Base-by-base conservation (phyloP, 1,284 basidiomycete species). In the Hypsizygus ulmarius region DNA sequence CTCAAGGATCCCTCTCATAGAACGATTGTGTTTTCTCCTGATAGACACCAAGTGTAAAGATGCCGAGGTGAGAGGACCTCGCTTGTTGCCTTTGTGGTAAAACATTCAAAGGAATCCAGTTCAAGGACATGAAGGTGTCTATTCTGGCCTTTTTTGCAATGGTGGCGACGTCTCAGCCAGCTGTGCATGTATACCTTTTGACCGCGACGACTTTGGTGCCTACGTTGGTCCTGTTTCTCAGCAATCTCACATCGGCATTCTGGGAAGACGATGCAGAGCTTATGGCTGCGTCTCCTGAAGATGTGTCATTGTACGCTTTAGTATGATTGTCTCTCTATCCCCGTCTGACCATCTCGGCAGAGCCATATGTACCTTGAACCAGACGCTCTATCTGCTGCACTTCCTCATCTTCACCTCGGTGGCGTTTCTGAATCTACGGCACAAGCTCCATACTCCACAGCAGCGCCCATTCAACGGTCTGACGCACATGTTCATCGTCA, bases 401-500 rank as follows among this genome's bases (percentile, higher is more conserved):
- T 72, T 80, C 51, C 65, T 90, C 5, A 72, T 85, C 29, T 75
- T 79, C 49, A 68, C 68, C 35, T 61, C 67, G 34, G 69, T 74
- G 18, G 66, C 73, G 21, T 62, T 64, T 9, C 62, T 76, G 40
- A 75, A 78, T 58, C 64, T 88, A 39, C 74, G 77, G 16, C 69
- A 75, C 29, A 78, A 78, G 59, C 70, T 89, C 25, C 73, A 78
- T 45, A 66, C 71, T 29, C 73, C 78, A 6, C 71, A 73, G 5
- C 65, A 69, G 40, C 73, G 75, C 25, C 67, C 69, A 38, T 88
- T 86, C 64, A 82, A 79, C 54, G 84, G 84, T 15, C 64, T 89
- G n/a, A 73, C 74, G n/a, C 84, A 93, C 58, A 73, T 84, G 57
- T 91, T 91, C 59, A 79, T 85, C 29, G 80, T 90, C 7, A 79